A percentile compares a stretch with the other conserved stretches of the same genome.
These are phyloP conservation scores for Boletus reticuloceps DNA, from an alignment of 768 basidiomycete species.

Conservation along the genomic window DNA sequence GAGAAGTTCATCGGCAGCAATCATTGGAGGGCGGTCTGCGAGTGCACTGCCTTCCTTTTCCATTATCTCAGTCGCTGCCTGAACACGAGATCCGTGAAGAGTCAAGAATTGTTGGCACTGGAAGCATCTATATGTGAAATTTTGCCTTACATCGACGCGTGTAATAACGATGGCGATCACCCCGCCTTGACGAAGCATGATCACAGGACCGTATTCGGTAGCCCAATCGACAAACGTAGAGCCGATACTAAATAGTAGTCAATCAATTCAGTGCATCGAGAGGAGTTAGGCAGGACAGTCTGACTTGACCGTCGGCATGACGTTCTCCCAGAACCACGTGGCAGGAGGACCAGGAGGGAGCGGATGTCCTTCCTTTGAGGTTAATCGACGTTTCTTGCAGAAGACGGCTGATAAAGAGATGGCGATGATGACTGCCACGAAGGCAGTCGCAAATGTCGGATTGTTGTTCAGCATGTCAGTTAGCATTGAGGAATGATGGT, in stretches of 20 bases:
- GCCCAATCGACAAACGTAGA: constrained; percentile 49
- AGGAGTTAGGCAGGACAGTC: neutral
- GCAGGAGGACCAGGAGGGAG: constrained; percentile 20
- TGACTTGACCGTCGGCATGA: constrained; percentile 10
- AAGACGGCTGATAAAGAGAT: neutral
- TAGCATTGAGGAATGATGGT: no score
- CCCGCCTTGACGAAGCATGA: constrained; percentile 49
- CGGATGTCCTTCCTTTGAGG: constrained; percentile 3
- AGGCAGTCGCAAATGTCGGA: neutral
- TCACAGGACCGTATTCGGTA: constrained; percentile 56
- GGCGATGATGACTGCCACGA: neutral
- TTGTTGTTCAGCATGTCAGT: neutral
- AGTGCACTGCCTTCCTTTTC: constrained; percentile 55
- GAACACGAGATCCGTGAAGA: neutral
- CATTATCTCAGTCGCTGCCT: constrained; percentile 60
- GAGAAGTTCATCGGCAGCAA: constrained; percentile 53
- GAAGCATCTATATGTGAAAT: neutral
- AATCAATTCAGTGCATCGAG: neutral
- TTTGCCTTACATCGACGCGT: constrained; percentile 14
- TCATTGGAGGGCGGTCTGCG: constrained; percentile 48
- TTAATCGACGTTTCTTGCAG: neutral
- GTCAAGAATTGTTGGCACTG: no score
- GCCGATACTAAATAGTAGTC: constrained; percentile 8
- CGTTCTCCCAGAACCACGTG: constrained; percentile 4
- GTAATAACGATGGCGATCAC: constrained; percentile 16